phyloP scores from a whole-genome alignment of 257 asterid genomes.

The Galeopsis tetrahit region DNA sequence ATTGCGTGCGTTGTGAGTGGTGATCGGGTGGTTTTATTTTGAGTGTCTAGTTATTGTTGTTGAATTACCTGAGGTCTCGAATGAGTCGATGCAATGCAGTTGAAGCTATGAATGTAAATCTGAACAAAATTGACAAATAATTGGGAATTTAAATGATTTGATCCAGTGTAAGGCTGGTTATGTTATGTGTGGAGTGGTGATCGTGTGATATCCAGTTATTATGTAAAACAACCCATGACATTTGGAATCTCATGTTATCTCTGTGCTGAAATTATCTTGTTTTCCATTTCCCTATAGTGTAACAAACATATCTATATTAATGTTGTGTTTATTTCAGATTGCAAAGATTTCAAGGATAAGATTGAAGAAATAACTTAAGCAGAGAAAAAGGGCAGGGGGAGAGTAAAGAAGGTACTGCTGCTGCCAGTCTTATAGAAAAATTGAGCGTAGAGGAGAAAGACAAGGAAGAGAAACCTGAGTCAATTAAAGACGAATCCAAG shows the following conservation, averaged over 20 bases:
- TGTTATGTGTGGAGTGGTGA: neutral
- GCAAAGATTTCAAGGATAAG: conserved; percentile 70
- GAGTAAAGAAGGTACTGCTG: conserved; percentile 57
- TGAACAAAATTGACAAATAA: neutral
- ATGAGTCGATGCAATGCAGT: neutral
- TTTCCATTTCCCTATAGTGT: neutral
- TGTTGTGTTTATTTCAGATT: conserved; percentile 47
- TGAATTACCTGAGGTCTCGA: neutral
- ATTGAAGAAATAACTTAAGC: conserved; percentile 67
- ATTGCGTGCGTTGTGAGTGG: neutral
- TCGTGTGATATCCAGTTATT: neutral
- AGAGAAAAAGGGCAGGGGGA: conserved; percentile 41
- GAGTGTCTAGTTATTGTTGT: neutral
- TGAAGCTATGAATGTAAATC: neutral
- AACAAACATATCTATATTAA: neutral
- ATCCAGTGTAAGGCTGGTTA: conserved; percentile 9
- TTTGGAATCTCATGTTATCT: neutral
- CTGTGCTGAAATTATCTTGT: neutral
- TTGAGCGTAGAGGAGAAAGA: conserved; percentile 63
- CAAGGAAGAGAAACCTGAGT: conserved; percentile 57
- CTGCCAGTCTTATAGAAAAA: conserved; percentile 64
- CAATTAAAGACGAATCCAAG: conserved; percentile 38
- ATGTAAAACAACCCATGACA: neutral
- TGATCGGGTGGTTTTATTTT: neutral
- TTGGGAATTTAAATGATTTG: conserved; percentile 8